Base-by-base conservation (phyloP, 2,329 filamentous ascomycete species). In the Ascosphaera acerosa region DNA sequence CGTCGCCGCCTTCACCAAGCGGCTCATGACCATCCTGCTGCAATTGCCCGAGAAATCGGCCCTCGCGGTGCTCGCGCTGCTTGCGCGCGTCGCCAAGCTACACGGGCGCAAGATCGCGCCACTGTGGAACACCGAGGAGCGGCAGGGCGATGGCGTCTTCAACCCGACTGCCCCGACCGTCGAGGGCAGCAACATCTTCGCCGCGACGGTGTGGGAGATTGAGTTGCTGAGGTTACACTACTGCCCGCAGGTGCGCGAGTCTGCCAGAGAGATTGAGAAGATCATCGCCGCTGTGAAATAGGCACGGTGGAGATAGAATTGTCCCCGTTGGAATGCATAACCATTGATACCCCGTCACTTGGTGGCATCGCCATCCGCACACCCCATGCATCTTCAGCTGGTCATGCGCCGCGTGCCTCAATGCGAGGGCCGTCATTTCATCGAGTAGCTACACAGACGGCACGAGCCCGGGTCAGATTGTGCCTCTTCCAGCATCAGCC, bases 61-160 rank as follows among this genome's bases (percentile, higher is more conserved):
- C 25, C 65, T 80, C 39, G 84, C 84, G 0, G 63, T 84, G 33
- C 57, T 92, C 3, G 73, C 72, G 2, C 58, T 97, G 17, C 52
- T 94, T 27, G 66, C 66, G 32, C 74, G 82, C 41, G 67, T 94
- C 2, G 67, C 74, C 0, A 77, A 76, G 50, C 71, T 72, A 2
- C 81, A 97, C 48, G 71, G 71, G 30, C 72, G 70, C 42, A 89
- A 84, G 52, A 66, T 94, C 27, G 66, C 66, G 22, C 68, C 73
- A n/a, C 52, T 97, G 36, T 97, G 87, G 84, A 71, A 89, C 44
- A 90, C 81, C 0, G 84, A 94, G 48, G 87, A 94, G 57, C 64
- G 84, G 31, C 76, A 77, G 48, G 84, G 84, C 4, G 84, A 94
- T 47, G 87, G 87, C 2, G 66, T 73, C 1, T 94, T 77, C 44